Evolutionary conservation across 2,329 filamentous ascomycete species (phyloP).

Genomic region (Erysiphe neolycopersici): DNA sequence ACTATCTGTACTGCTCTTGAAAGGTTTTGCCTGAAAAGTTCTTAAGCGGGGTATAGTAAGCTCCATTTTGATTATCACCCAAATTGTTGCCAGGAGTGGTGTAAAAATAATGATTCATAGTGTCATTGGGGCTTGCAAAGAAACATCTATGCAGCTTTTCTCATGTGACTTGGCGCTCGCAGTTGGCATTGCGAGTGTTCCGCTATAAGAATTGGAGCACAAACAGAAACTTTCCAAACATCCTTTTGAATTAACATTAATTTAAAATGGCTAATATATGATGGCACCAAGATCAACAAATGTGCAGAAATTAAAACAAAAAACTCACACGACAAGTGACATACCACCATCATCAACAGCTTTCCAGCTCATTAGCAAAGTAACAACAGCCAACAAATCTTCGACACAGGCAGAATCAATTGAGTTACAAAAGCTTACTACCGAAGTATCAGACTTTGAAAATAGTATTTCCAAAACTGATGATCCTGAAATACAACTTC

Average conservation of each 20-base stretch:
- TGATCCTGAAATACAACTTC: constrained; percentile 34
- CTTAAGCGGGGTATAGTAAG: not conserved
- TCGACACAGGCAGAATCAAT: constrained; percentile 38
- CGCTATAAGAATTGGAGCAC: too few species aligned
- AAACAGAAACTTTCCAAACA: too few species aligned
- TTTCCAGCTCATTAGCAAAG: constrained; percentile 62
- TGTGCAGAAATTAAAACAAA: not conserved
- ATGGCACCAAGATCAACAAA: constrained; percentile 7
- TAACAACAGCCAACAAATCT: constrained; percentile 35
- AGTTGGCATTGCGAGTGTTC: too few species aligned
- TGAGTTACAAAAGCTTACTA: constrained; percentile 46
- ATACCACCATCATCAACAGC: constrained; percentile 57
- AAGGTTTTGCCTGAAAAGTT: constrained; percentile 41
- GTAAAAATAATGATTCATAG: too few species aligned
- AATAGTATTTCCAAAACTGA: constrained; percentile 22
- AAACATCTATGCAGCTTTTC: too few species aligned
- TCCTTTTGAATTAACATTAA: too few species aligned
- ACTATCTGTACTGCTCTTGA: constrained; percentile 35
- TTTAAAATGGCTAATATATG: constrained; percentile 5
- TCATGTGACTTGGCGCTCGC: too few species aligned
- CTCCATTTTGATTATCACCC: not conserved
- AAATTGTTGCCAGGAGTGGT: not conserved
- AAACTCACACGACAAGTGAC: constrained; percentile 3
- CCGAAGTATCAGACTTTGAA: constrained; percentile 30
- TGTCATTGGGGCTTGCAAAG: too few species aligned